Evolutionary conservation across 2,329 filamentous ascomycete genomes (phyloP).

Genomic region (Aspergillus fructus): DNA sequence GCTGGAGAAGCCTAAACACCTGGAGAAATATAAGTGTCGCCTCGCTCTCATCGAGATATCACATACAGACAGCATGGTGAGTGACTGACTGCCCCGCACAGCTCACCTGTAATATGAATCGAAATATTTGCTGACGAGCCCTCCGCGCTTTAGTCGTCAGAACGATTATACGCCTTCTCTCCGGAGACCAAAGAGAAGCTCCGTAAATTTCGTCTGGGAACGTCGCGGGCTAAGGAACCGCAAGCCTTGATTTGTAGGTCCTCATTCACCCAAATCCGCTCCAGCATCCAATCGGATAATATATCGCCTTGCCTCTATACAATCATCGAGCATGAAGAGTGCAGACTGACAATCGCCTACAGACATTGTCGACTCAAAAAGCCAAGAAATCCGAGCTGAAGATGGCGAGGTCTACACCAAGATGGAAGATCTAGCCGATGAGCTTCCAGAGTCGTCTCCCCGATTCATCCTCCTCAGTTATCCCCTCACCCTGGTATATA

Average conservation of each 20-base stretch:
- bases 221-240: constrained; percentile 79
- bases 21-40: background rate
- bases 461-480: constrained; percentile 89
- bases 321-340: background rate
- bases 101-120: background rate
- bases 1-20: background rate
- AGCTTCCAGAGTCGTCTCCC: constrained; percentile 88
- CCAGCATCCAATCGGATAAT: background rate
- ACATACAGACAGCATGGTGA: constrained; percentile 17
- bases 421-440: constrained; percentile 78
- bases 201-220: constrained; percentile 90
- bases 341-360: constrained; percentile 24
- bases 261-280: constrained; percentile 6
- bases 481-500: constrained; percentile 75
- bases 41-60: background rate
- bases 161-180: constrained; percentile 90
- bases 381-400: constrained; percentile 82
- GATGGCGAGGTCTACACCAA: constrained; percentile 79
- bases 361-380: constrained; percentile 90
- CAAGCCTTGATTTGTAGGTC: constrained; percentile 92
- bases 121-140: constrained; percentile 1
- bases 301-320: background rate
- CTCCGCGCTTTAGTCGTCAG: constrained; percentile 55
- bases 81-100: constrained; percentile 17
- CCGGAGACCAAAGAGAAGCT: constrained; percentile 84